These are phyloP conservation scores for Paramyrothecium roridum DNA, from an alignment of 2,329 filamentous ascomycete genomes.

Conservation along the genomic window DNA sequence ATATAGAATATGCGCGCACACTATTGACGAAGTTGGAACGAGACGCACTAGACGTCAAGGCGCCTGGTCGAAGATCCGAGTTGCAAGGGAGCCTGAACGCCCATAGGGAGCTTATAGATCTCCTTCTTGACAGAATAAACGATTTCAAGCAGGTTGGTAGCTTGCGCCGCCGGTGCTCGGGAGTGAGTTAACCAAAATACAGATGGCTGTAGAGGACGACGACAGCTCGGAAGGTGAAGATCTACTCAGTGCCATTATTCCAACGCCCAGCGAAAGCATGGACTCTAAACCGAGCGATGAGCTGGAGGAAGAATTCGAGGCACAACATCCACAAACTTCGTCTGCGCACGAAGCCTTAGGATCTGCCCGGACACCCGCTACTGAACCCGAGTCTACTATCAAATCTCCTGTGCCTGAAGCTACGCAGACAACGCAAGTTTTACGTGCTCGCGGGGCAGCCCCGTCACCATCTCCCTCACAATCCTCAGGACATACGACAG, in stretches of 20 bases:
- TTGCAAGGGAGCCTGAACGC: conserved; percentile 60
- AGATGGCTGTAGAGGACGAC: conserved; percentile 30
- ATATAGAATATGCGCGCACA: conserved; percentile 67
- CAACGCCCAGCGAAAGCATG: conserved; percentile 51
- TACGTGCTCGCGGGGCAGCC: conserved; percentile 28
- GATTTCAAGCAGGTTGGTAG: conserved; percentile 62
- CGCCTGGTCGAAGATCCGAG: conserved; percentile 55
- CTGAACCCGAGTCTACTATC: conserved; percentile 13
- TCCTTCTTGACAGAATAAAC: conserved; percentile 61
- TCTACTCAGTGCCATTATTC: conserved; percentile 50
- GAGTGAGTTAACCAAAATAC: conserved; percentile 6
- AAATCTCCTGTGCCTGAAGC: conserved; percentile 11
- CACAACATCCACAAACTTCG: conserved; percentile 8
- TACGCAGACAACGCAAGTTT: conserved; percentile 29
- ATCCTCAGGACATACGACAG: conserved; percentile 26
- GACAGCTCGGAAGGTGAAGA: conserved; percentile 54
- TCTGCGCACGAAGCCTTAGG: background rate
- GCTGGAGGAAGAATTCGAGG: conserved; percentile 11
- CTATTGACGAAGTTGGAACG: conserved; percentile 71
- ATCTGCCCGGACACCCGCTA: conserved; percentile 7
- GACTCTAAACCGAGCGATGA: conserved; percentile 33
- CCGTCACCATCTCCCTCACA: conserved; percentile 13
- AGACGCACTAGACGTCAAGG: conserved; percentile 57
- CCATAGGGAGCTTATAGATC: conserved; percentile 65
- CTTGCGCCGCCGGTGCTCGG: background rate